Percentiles rank a stretch among this genome's conserved stretches.
Conservation (phyloP, 2,329 filamentous ascomycete genomes). For the Colletotrichum eremochloae region DNA sequence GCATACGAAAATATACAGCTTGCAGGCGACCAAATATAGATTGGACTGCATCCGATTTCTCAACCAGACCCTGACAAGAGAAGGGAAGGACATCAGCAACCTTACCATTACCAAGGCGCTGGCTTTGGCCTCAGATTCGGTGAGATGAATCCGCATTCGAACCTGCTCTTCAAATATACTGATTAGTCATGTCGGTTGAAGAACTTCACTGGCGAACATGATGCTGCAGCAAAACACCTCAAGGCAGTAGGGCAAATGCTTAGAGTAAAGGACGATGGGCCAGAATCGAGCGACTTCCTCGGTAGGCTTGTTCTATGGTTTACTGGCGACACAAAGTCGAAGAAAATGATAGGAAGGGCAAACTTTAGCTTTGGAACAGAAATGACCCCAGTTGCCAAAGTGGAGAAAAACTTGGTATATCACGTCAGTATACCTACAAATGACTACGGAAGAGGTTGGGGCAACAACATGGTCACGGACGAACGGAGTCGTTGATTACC, state of each 20-base stretch:
- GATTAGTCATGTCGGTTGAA: neutral
- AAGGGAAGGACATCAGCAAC: slow-evolving; percentile 39
- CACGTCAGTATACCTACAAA: neutral
- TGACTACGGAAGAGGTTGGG: neutral
- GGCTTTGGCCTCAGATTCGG: slow-evolving; percentile 41
- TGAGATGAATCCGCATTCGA: neutral
- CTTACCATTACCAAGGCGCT: slow-evolving; percentile 44
- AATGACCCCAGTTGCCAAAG: slow-evolving; percentile 1
- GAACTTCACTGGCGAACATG: slow-evolving; percentile 16
- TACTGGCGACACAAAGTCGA: neutral
- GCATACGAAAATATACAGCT: neutral
- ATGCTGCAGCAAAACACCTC: slow-evolving; percentile 8
- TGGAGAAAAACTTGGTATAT: neutral
- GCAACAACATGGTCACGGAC: neutral
- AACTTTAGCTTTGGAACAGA: neutral
- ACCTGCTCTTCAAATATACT: neutral
- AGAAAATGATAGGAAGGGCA: neutral
- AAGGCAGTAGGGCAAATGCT: slow-evolving; percentile 17
- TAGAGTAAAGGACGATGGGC: neutral
- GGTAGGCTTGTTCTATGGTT: slow-evolving; percentile 10
- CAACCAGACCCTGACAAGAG: slow-evolving; percentile 21
- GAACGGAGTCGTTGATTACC: neutral
- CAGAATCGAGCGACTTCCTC: neutral
- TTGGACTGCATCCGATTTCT: slow-evolving; percentile 40
- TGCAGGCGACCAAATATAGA: slow-evolving; percentile 41